Conservation (phyloP, 106 monocot species). For the Triglochin maritima region DNA sequence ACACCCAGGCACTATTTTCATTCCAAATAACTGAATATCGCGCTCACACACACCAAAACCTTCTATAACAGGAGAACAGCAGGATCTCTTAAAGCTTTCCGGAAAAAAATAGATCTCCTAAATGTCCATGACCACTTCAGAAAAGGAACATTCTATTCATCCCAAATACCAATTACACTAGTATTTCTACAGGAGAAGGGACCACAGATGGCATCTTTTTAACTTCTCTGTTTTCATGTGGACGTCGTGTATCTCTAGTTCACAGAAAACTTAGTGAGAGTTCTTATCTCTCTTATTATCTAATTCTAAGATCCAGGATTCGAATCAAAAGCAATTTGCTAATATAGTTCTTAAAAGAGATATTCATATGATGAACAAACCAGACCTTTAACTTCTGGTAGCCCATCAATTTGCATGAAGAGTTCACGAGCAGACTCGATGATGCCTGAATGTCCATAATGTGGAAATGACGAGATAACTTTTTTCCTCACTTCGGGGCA, state of each 20-base stretch:
- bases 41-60: no score
- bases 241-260: background rate
- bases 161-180: no score
- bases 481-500: constrained; percentile 27
- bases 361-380: background rate
- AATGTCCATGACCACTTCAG: no score
- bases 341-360: background rate
- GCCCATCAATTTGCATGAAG: constrained; percentile 74
- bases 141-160: no score
- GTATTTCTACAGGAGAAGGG: no score
- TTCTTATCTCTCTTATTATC: background rate
- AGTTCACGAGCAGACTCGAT: constrained; percentile 88
- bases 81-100: no score
- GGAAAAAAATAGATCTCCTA: no score
- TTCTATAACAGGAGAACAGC: no score
- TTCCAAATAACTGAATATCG: no score
- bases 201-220: no score
- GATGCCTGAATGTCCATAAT: constrained; percentile 96
- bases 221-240: no score
- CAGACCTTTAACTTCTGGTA: constrained; percentile 28
- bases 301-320: background rate
- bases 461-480: constrained; percentile 72
- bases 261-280: background rate
- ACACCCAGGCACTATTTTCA: no score
- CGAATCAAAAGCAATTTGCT: background rate